Base-by-base conservation (phyloP, 768 basidiomycete genomes). In the Phylloporus sp. region DNA sequence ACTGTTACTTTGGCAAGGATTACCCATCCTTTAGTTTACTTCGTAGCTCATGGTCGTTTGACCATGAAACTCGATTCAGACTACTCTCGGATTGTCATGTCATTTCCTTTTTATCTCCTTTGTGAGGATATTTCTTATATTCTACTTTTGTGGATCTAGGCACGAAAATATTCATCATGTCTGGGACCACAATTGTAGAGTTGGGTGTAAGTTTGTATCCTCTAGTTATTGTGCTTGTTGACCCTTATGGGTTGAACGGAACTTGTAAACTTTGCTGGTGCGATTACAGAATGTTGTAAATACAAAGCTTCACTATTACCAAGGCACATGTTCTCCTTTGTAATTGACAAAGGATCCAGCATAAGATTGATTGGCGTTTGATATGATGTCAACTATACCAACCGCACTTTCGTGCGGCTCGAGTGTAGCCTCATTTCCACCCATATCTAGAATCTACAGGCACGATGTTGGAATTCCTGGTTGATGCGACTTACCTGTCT, bases 11-110 rank as follows among this genome's bases (percentile, higher is more conserved):
- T 42, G 45, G 22, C n/a, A 45, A 23, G 47, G 42, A 20, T n/a
- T 22, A 13, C 27, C 39, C 46, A 52, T 50, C 50, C 59, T 64
- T 68, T 28, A 56, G 66, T 70, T 66, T 56, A 54, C 66, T 70
- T 68, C 28, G 63, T 55, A 55, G 66, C 59, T 53, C 68, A 47
- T 22, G 43, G 46, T 50, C 41, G 29, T 47, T 43, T 42, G 45
- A 32, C 39, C 15, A 49, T 40, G 57, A 53, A 64, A 71, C 68
- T 68, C 62, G 64, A 70, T 59, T 71, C 68, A 68, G 68, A 68
- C 70, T 70, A 70, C 53, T 68, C 61, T 66, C 28, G 53, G 53
- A 24, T 59, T 68, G 62, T 65, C 45, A 20, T 57, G 52, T 46
- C 6, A 41, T 55, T 54, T 46, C 45, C 44, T n/a, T n/a, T n/a